Evolutionary conservation across 2,329 filamentous ascomycete genomes (phyloP), one percentile per base, ranked within the genome.

Genomic region (Penicillium crustosum): DNA sequence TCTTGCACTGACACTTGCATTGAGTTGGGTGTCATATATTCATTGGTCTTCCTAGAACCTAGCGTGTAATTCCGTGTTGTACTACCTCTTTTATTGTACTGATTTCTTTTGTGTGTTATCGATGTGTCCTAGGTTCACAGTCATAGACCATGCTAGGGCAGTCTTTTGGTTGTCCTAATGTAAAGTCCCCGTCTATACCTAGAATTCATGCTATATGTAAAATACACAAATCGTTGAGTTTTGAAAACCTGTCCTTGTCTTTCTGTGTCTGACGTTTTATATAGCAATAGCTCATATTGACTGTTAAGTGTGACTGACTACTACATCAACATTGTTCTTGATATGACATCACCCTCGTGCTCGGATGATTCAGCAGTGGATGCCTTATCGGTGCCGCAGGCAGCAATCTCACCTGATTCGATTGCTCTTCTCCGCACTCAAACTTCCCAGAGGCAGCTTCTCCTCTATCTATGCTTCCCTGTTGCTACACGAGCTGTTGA

Each of bases 51-150:
- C 48, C 52, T 64, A 61, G 61, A 62, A 66, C 61, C 65, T 65
- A 68, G 67, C 65, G 67, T 70, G 63, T 62, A 61, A 62, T 68
- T 64, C 61, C 59, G 55, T 66, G 45, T 63, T 73, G 69, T 66
- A 67, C 58, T 49, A 66, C 57, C 44, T 52, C 49, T 55, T 56
- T 55, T 52, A 57, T 45, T 63, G 45, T 70, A 66, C 66, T 53
- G 67, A 68, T 61, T 66, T 64, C 59, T 61, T 59, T 59, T 61
- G 62, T 67, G 61, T 67, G 60, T 68, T 63, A 49, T 67, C 61
- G 59, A 67, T 59, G 58, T 63, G 61, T 66, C 57, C 61, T 65
- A 64, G 61, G 61, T 54, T 41, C 31, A 51, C 23, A 19, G 39
- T 61, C 39, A 36, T 13, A 33, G 44, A 21, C 29, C 56, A 51